Conservation (phyloP, 179 eudicot genomes). For the Beta macrorhiza region DNA sequence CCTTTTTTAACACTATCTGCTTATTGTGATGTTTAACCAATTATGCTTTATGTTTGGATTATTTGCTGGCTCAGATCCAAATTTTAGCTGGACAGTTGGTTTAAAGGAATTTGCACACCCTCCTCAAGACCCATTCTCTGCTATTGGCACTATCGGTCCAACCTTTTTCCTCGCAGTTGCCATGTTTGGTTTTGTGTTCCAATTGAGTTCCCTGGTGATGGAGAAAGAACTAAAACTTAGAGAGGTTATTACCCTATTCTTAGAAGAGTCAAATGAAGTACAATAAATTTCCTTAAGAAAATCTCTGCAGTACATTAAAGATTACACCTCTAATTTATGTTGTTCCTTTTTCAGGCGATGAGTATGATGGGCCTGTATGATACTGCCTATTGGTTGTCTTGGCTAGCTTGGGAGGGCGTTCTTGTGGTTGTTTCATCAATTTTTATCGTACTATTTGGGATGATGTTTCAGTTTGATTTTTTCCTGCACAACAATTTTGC, state of each 20-base stretch:
- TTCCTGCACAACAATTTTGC: slow-evolving; percentile 77
- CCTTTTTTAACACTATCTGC: background rate
- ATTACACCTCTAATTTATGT: slow-evolving; percentile 3
- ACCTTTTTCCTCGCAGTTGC: slow-evolving; percentile 84
- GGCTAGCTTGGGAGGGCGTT: slow-evolving; percentile 87
- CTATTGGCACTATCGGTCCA: slow-evolving; percentile 62
- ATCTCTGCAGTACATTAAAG: background rate
- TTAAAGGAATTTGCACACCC: slow-evolving; percentile 95
- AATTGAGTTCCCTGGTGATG: slow-evolving; percentile 66
- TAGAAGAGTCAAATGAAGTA: background rate
- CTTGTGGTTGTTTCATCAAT: slow-evolving; percentile 62
- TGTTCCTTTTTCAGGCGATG: slow-evolving; percentile 61
- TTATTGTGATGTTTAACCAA: background rate
- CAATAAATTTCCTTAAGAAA: background rate
- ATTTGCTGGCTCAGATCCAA: slow-evolving; percentile 44
- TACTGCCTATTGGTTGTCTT: slow-evolving; percentile 93
- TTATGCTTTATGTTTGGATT: background rate
- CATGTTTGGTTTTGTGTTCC: slow-evolving; percentile 92
- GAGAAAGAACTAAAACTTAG: slow-evolving; percentile 96
- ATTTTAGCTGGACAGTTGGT: slow-evolving; percentile 72
- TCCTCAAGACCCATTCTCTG: slow-evolving; percentile 52
- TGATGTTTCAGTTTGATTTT: slow-evolving; percentile 92
- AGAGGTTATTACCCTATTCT: slow-evolving; percentile 49
- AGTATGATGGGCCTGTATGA: slow-evolving; percentile 96
- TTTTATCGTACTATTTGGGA: slow-evolving; percentile 79